Conservation (phyloP, 768 basidiomycete species). For the Lactarius deliciosus region DNA sequence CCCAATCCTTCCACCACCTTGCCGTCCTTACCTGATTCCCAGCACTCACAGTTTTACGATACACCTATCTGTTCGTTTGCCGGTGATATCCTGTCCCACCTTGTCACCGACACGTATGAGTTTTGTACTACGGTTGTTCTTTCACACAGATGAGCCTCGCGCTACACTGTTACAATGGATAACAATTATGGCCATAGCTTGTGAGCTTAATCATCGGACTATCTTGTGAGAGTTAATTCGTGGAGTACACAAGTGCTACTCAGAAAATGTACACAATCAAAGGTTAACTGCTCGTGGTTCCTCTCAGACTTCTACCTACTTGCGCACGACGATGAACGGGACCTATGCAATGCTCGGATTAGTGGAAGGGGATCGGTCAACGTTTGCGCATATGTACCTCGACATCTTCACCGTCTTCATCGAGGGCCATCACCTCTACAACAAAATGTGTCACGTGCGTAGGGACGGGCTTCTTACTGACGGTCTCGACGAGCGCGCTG, state of each 20-base stretch:
- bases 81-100: slow-evolving; percentile 5
- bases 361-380: slow-evolving; percentile 6
- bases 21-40: slow-evolving; percentile 30
- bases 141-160: slow-evolving; percentile 15
- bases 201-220: slow-evolving; percentile 2
- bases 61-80: slow-evolving; percentile 14
- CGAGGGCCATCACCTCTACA: slow-evolving; percentile 92
- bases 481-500: slow-evolving; percentile 85
- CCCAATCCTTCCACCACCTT: slow-evolving; percentile 27
- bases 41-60: slow-evolving; percentile 21
- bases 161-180: slow-evolving; percentile 21
- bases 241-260: slow-evolving; percentile 9
- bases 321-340: slow-evolving; percentile 76
- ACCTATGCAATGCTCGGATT: slow-evolving; percentile 46
- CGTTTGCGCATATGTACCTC: slow-evolving; percentile 54
- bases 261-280: slow-evolving; percentile 16
- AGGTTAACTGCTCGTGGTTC: neutral
- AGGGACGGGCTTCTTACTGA: slow-evolving; percentile 92
- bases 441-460: slow-evolving; percentile 81
- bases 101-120: slow-evolving; percentile 15
- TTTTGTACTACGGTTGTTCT: slow-evolving; percentile 19
- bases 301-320: slow-evolving; percentile 40
- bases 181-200: slow-evolving; percentile 23
- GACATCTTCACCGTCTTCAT: slow-evolving; percentile 92
- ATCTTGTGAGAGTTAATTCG: slow-evolving; percentile 1